Evolutionary conservation across 2,329 filamentous ascomycete species (phyloP).

Genomic region (Diaporthe amygdali): DNA sequence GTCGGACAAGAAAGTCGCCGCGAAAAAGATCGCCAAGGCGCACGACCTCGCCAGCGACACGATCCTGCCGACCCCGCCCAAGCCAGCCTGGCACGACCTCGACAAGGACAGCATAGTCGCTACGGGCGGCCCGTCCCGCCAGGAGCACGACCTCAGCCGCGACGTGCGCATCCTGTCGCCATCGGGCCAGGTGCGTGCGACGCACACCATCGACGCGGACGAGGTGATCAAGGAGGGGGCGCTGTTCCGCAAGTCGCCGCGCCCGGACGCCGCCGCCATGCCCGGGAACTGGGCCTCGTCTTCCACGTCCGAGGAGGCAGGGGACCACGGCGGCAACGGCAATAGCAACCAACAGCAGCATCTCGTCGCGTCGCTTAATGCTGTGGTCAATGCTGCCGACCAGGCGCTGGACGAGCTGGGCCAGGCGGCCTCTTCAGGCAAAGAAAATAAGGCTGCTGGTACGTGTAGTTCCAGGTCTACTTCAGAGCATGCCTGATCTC

Average conservation of each 20-base stretch:
- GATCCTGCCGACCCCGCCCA: background rate
- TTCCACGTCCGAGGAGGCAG: background rate
- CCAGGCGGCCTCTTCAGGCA: background rate
- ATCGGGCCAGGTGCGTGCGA: conserved; percentile 16
- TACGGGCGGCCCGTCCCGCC: background rate
- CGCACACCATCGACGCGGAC: conserved; percentile 12
- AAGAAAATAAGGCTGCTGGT: conserved; percentile 15
- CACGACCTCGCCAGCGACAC: conserved; percentile 8
- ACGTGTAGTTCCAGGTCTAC: no score
- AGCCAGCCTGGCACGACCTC: background rate
- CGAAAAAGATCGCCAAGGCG: background rate
- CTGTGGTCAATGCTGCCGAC: conserved; percentile 4
- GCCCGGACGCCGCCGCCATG: conserved; percentile 13
- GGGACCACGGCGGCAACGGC: background rate
- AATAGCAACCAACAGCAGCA: background rate
- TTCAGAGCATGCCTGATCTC: no score
- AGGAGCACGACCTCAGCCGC: conserved; percentile 14
- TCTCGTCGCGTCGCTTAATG: background rate
- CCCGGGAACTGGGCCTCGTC: conserved; percentile 15
- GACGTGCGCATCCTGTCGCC: conserved; percentile 25
- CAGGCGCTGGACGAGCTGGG: background rate
- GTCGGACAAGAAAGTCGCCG: conserved; percentile 13
- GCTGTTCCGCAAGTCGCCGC: conserved; percentile 24
- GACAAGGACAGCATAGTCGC: conserved; percentile 1
- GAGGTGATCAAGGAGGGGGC: conserved; percentile 14